Conservation (phyloP, 805 yeast genomes). For the Candida maesae region DNA sequence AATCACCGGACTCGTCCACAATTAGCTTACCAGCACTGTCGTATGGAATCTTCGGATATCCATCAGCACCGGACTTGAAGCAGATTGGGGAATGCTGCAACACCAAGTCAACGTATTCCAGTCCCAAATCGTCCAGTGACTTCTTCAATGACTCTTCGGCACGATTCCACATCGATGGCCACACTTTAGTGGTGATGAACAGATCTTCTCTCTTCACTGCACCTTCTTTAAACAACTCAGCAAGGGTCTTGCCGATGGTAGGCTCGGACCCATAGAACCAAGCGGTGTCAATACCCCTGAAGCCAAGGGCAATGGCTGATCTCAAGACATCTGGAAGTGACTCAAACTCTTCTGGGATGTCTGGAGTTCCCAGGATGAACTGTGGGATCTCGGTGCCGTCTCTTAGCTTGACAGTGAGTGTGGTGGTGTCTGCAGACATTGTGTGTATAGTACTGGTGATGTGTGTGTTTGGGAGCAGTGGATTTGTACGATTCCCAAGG, state of each 20-base stretch:
- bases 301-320: slow-evolving; percentile 42
- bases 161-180: slow-evolving; percentile 50
- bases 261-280: slow-evolving; percentile 64
- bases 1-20: slow-evolving; percentile 38
- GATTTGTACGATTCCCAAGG: too few species aligned
- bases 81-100: slow-evolving; percentile 86
- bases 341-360: slow-evolving; percentile 43
- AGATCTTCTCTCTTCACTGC: slow-evolving; percentile 52
- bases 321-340: slow-evolving; percentile 47
- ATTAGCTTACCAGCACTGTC: slow-evolving; percentile 33
- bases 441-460: not conserved
- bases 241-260: slow-evolving; percentile 45
- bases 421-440: not conserved
- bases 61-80: slow-evolving; percentile 61
- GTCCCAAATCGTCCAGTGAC: slow-evolving; percentile 55
- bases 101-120: slow-evolving; percentile 74
- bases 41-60: slow-evolving; percentile 32
- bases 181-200: slow-evolving; percentile 71
- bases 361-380: slow-evolving; percentile 66
- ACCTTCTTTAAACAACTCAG: slow-evolving; percentile 40
- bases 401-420: slow-evolving; percentile 32
- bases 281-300: slow-evolving; percentile 75
- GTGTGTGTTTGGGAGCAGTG: too few species aligned
- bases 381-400: slow-evolving; percentile 62
- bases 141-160: slow-evolving; percentile 51